Conservation (phyloP, 768 basidiomycete species). For the Boletus vermiculosoides region DNA sequence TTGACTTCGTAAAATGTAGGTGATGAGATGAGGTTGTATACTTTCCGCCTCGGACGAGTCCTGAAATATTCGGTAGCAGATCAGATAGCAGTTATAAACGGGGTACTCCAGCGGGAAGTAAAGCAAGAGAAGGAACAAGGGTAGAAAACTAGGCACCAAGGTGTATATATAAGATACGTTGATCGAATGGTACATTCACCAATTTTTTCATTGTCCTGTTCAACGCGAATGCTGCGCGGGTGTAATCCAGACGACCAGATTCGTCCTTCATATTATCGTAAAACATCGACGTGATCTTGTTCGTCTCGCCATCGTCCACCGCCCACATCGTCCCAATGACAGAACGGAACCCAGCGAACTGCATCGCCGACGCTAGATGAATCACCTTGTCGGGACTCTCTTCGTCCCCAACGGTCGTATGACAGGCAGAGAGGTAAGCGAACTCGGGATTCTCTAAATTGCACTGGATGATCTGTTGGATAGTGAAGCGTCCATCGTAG, state of each 20-base stretch:
- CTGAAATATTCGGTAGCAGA: neutral
- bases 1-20: neutral
- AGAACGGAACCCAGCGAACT: too few species aligned
- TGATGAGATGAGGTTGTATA: too few species aligned
- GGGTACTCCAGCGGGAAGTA: neutral
- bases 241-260: neutral
- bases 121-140: neutral
- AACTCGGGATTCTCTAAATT: too few species aligned
- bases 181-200: neutral
- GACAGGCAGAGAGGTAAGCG: too few species aligned
- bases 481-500: too few species aligned
- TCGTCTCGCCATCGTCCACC: neutral
- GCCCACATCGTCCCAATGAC: conserved; percentile 4
- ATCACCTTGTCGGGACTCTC: too few species aligned
- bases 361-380: too few species aligned
- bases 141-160: neutral
- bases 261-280: neutral
- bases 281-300: neutral
- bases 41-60: too few species aligned
- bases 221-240: conserved; percentile 1
- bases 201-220: neutral
- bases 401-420: too few species aligned
- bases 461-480: too few species aligned
- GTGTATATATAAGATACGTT: neutral
- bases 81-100: neutral